phyloP scores from a whole-genome alignment of 148 eudicot species.

The Dianthus caryophyllus region DNA sequence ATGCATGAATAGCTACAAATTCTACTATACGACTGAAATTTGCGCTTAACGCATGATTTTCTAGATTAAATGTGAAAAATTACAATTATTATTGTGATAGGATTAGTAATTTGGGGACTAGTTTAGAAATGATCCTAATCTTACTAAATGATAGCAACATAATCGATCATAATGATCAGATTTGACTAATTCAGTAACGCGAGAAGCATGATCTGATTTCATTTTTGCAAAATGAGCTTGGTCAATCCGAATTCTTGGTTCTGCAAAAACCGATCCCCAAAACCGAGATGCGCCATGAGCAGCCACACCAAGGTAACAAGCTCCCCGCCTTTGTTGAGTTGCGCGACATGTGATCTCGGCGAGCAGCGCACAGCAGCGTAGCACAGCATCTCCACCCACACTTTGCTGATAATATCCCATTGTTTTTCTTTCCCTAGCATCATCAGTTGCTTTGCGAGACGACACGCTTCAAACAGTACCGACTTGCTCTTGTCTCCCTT shows the following conservation, averaged over 20 bases:
- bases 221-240: constrained; percentile 12
- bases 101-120: too few relatives aligned
- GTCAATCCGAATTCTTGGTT: constrained; percentile 10
- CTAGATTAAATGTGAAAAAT: too few relatives aligned
- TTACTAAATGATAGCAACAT: too few relatives aligned
- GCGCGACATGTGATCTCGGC: constrained; percentile 13
- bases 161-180: too few relatives aligned
- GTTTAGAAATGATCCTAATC: too few relatives aligned
- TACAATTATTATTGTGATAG: too few relatives aligned
- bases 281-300: constrained; percentile 23
- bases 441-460: constrained; percentile 26
- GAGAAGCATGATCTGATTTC: too few relatives aligned
- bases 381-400: constrained; percentile 34
- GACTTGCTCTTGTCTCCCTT: constrained; percentile 36
- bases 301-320: constrained; percentile 29
- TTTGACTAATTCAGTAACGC: too few relatives aligned
- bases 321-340: constrained; percentile 22
- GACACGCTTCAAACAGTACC: constrained; percentile 31
- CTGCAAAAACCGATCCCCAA: constrained; percentile 16
- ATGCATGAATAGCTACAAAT: too few relatives aligned
- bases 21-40: too few relatives aligned
- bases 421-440: constrained; percentile 1
- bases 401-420: constrained; percentile 33
- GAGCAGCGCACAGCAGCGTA: constrained; percentile 23
- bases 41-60: too few relatives aligned